A percentile compares a stretch with the other conserved stretches of the same genome.
Conservation (phyloP, 169 alveolate genomes). For the Eimeria tenella region DNA sequence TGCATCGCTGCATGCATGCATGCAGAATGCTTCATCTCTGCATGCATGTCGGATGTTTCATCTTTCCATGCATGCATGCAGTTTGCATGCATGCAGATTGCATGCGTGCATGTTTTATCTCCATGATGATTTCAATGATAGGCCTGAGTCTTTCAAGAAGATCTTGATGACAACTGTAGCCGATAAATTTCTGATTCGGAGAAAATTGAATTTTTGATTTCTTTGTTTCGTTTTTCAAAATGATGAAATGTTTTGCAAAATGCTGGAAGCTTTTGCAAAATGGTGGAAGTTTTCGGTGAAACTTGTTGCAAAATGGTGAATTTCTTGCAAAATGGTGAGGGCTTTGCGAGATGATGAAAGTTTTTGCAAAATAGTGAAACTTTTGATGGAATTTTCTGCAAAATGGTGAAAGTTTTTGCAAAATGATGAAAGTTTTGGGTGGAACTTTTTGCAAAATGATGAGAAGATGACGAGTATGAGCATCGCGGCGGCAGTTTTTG, state of each 20-base stretch:
- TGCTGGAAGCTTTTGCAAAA: too few relatives aligned
- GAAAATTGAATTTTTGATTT: neutral
- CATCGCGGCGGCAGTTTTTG: slow-evolving; percentile 41
- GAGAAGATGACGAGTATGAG: slow-evolving; percentile 55
- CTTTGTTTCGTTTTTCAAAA: neutral
- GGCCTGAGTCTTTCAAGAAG: slow-evolving; percentile 50
- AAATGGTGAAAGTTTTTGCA: too few relatives aligned
- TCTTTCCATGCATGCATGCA: neutral
- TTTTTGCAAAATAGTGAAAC: neutral
- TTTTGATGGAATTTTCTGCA: too few relatives aligned
- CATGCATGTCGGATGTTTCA: neutral
- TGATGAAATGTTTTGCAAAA: too few relatives aligned
- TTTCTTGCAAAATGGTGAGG: too few relatives aligned
- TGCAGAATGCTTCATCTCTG: neutral
- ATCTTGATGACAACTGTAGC: slow-evolving; percentile 45
- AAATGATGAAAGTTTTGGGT: too few relatives aligned
- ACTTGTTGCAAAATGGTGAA: neutral
- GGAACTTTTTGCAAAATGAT: neutral
- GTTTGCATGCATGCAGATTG: neutral
- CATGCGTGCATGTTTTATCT: neutral
- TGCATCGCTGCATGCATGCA: too few relatives aligned
- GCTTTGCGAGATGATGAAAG: neutral
- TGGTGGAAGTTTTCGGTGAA: neutral
- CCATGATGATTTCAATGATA: slow-evolving; percentile 48
- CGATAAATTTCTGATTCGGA: slow-evolving; percentile 21